Conservation (phyloP, 106 monocot genomes). For the Dendrobium officinale region DNA sequence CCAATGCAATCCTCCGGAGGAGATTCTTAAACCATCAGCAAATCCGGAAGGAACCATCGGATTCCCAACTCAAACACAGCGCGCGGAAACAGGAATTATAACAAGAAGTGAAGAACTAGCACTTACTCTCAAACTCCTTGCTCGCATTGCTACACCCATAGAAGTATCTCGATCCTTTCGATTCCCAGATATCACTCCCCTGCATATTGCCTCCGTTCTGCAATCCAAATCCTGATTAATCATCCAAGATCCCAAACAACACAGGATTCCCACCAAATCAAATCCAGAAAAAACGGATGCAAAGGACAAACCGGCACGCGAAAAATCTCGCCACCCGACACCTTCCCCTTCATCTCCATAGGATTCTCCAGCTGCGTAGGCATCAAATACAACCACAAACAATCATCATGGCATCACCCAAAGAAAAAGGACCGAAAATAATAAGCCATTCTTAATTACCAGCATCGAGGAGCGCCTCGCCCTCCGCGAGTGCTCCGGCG, state of each 20-base stretch:
- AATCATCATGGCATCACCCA: neutral
- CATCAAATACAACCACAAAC: neutral
- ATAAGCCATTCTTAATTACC: constrained; percentile 1
- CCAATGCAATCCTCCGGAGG: neutral
- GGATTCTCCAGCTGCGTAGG: constrained; percentile 7
- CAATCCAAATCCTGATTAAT: neutral
- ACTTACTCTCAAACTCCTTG: constrained; percentile 11
- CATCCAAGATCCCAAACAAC: neutral
- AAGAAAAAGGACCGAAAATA: neutral
- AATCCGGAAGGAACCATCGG: neutral
- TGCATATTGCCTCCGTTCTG: neutral
- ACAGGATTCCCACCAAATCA: neutral
- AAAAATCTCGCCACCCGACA: neutral
- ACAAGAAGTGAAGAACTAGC: neutral
- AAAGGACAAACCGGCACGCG: constrained; percentile 9
- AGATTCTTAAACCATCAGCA: neutral
- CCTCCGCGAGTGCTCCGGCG: neutral
- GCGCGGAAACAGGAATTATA: neutral
- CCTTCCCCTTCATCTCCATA: constrained; percentile 8
- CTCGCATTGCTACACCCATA: constrained; percentile 9
- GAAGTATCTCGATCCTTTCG: neutral
- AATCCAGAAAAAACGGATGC: neutral
- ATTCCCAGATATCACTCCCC: constrained; percentile 5
- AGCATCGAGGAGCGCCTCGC: constrained; percentile 3
- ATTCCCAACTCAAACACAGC: neutral